Conservation (phyloP, 305 asterid genomes). For the Salvia sclarea region DNA sequence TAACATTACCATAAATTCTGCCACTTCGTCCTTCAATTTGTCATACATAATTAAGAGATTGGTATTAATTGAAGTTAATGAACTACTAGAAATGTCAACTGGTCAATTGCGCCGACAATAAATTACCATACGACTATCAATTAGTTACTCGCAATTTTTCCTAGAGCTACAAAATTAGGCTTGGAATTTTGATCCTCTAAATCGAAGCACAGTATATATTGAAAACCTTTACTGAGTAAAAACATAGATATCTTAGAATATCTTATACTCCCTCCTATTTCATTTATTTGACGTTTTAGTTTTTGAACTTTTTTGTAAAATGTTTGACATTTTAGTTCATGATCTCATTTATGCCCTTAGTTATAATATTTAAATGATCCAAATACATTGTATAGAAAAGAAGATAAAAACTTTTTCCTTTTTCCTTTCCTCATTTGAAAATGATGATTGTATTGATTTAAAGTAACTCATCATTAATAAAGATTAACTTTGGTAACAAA, state of each 20-base stretch:
- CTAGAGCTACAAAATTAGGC: slow-evolving; percentile 13
- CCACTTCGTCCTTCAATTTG: not conserved
- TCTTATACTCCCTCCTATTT: too few species aligned
- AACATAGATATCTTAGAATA: not conserved
- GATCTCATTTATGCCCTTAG: too few species aligned
- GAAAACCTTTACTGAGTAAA: not conserved
- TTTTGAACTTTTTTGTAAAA: too few species aligned
- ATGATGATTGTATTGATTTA: too few species aligned
- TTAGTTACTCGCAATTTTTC: not conserved
- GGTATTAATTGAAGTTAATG: slow-evolving; percentile 19
- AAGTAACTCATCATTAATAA: too few species aligned
- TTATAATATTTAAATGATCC: too few species aligned
- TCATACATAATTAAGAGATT: slow-evolving; percentile 10
- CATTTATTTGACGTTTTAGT: too few species aligned
- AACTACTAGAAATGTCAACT: slow-evolving; percentile 37
- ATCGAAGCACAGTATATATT: not conserved
- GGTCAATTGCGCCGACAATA: slow-evolving; percentile 38
- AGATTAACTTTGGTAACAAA: too few species aligned
- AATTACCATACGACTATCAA: slow-evolving; percentile 32
- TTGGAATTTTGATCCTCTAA: slow-evolving; percentile 19
- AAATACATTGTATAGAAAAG: too few species aligned
- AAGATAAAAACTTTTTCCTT: too few species aligned
- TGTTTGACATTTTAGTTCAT: too few species aligned
- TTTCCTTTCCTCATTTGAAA: too few species aligned
- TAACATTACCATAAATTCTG: not conserved